phyloP scores from a whole-genome alignment of 1,284 basidiomycete genomes.

The Apiotrichum sp. region DNA sequence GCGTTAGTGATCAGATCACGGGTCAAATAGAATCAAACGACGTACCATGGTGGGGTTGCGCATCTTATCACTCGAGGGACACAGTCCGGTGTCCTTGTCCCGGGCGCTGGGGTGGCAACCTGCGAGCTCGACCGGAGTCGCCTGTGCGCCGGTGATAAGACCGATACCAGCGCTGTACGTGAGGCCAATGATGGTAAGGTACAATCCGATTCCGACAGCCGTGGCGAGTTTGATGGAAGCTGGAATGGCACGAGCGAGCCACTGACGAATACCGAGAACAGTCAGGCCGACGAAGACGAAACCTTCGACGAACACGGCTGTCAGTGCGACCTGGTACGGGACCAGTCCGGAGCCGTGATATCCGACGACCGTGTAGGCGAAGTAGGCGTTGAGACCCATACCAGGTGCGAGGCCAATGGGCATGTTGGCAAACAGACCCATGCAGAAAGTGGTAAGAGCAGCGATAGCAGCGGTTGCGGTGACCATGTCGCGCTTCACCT shows the following conservation, averaged over 20 bases:
- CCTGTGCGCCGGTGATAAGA: conserved; percentile 67
- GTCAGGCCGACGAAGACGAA: conserved; percentile 81
- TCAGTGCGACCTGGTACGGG: conserved; percentile 72
- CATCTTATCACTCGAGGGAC: conserved; percentile 55
- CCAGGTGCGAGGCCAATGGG: conserved; percentile 67
- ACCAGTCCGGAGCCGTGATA: conserved; percentile 65
- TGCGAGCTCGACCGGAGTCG: conserved; percentile 71
- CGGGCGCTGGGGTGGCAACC: conserved; percentile 55
- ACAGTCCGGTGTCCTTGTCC: conserved; percentile 52
- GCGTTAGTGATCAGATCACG: neutral
- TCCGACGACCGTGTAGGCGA: conserved; percentile 81
- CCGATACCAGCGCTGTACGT: conserved; percentile 60
- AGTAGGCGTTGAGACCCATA: conserved; percentile 80
- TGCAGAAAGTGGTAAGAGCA: conserved; percentile 67
- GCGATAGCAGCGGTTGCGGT: conserved; percentile 65
- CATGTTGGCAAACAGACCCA: conserved; percentile 78
- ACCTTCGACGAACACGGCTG: conserved; percentile 80
- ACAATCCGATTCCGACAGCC: conserved; percentile 79
- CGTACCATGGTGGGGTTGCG: conserved; percentile 16
- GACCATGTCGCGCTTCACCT: conserved; percentile 59
- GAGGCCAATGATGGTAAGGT: conserved; percentile 52
- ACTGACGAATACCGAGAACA: conserved; percentile 77
- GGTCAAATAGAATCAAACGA: neutral
- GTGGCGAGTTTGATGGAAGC: conserved; percentile 78
- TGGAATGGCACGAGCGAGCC: conserved; percentile 81